phyloP scores from a whole-genome alignment of 768 basidiomycete species.

The Lentinula boryana region DNA sequence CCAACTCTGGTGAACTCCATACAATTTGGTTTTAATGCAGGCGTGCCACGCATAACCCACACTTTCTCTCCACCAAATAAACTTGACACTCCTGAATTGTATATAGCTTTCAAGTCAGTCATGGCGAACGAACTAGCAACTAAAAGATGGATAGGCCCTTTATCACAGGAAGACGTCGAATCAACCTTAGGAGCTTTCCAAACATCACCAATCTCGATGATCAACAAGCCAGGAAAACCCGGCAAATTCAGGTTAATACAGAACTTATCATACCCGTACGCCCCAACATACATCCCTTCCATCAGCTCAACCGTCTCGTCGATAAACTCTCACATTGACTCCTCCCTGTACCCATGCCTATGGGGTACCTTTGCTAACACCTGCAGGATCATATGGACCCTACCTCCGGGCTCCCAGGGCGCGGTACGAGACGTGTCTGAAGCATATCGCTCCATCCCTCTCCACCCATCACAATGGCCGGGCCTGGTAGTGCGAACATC shows the following conservation, averaged over 20 bases:
- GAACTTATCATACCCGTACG: conserved; percentile 22
- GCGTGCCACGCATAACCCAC: no score
- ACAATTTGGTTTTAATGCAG: no score
- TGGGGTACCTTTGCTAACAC: conserved; percentile 33
- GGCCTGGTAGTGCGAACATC: conserved; percentile 21
- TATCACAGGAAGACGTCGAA: no score
- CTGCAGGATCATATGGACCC: conserved; percentile 17
- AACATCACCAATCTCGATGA: conserved; percentile 32
- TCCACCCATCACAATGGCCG: conserved; percentile 28
- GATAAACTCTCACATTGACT: conserved; percentile 24
- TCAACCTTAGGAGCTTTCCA: conserved; percentile 32
- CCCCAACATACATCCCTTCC: conserved; percentile 11
- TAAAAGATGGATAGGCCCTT: no score
- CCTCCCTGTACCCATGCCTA: conserved; percentile 21
- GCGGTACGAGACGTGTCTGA: conserved; percentile 35
- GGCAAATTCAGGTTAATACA: conserved; percentile 25
- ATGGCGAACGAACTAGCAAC: no score
- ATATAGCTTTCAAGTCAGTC: no score
- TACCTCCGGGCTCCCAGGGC: conserved; percentile 25
- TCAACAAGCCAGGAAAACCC: conserved; percentile 26
- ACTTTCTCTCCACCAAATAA: no score
- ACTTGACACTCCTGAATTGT: no score
- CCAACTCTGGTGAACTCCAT: no score
- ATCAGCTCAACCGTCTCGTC: no score
- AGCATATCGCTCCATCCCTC: conserved; percentile 30